phyloP scores from a whole-genome alignment of 2,329 filamentous ascomycete species.

The Xylaria sp. region DNA sequence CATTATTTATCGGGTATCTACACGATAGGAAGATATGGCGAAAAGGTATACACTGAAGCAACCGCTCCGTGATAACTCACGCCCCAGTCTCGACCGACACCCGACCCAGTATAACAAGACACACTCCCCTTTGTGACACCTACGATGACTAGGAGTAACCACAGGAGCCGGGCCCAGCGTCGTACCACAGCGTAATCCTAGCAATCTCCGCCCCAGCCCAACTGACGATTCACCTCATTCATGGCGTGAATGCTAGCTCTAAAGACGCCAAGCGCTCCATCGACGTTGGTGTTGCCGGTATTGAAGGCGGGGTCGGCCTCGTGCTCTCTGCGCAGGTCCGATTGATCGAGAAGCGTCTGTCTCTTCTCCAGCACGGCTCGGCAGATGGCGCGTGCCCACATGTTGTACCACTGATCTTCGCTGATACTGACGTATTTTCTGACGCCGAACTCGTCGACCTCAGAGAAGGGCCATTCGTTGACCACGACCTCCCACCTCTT shows the following conservation, averaged over 20 bases:
- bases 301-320: conserved; percentile 53
- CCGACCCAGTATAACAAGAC: conserved; percentile 12
- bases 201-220: conserved; percentile 62
- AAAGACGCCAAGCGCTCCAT: conserved; percentile 56
- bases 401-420: conserved; percentile 70
- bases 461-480: conserved; percentile 69
- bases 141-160: conserved; percentile 16
- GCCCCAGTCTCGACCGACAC: conserved; percentile 13
- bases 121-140: conserved; percentile 17
- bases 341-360: conserved; percentile 66
- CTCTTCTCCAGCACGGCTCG: conserved; percentile 68
- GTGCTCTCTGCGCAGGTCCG: conserved; percentile 62
- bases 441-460: conserved; percentile 48
- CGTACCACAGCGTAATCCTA: conserved; percentile 38
- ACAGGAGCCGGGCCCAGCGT: conserved; percentile 1
- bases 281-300: conserved; percentile 54
- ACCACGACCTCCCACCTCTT: conserved; percentile 73
- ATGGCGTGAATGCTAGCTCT: conserved; percentile 62
- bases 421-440: conserved; percentile 64
- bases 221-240: conserved; percentile 63
- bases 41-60: conserved; percentile 9
- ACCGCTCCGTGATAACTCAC: conserved; percentile 10
- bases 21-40: background rate
- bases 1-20: background rate
- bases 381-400: conserved; percentile 70